Evolutionary conservation across 1,139 yeast species (phyloP), one percentile per base, ranked within the genome.

Genomic region (Magnusiomyces suaveolens): DNA sequence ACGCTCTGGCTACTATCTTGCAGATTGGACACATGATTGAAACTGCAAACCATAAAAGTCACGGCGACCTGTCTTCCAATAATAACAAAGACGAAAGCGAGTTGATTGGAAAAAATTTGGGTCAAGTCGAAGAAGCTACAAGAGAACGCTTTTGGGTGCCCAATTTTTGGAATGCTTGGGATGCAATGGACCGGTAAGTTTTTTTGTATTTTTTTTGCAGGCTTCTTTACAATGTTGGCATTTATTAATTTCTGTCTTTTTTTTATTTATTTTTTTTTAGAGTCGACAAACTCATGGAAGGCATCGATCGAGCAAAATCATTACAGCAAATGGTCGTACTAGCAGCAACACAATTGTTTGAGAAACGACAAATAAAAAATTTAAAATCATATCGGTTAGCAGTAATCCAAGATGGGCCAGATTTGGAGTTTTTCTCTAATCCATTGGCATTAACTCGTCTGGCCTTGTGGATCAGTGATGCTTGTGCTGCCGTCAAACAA

Each of bases 111-210:
- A 52, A 54, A 16, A 59, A 51, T 23, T 52, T 59, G 3, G 59
- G 56, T 1, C 66, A 62, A 18, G 64, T 62, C 2, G 62, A 59
- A 8, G 63, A 58, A 4, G 63, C 71, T 18, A 72, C 72, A 54
- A 74, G 82, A 63, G 90, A 85, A 61, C 79, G 82, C 60, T 77
- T 79, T 50, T 92, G 96, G 95, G 82, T 90, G 2, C 78, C 80
- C 53, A 89, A 90, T 66, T 94, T 94, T 67, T 92, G 98, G 97
- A 77, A 82, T 36, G 87, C 96, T 16, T 94, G 96, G 94, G 98
- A 92, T 70, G 88, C 97, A 0, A 73, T 90, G 52, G 83, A 82
- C 66, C 75, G 75, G 48, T 46, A 32, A 46, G 48, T 46, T 26
- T 36, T 36, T 36, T 36, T 41, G 23, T 6, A 16, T 26, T 26